Evolutionary conservation across 2,329 filamentous ascomycete species (phyloP), one percentile per base, ranked within the genome.

Genomic region (Curvularia spicifera): DNA sequence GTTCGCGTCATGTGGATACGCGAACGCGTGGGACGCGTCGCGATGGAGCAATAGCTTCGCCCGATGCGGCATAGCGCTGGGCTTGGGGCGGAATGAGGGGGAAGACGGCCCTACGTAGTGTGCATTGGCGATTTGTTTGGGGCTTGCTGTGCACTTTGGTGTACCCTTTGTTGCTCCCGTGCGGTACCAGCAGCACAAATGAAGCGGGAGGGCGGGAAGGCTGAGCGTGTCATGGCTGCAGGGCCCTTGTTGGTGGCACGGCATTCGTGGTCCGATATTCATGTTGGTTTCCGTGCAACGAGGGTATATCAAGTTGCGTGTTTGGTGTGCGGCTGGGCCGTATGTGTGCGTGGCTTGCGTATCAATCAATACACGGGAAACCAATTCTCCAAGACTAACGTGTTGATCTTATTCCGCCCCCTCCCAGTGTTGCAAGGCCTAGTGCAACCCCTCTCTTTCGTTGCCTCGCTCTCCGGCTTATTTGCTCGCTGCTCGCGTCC

Each of bases 11-110:
- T 57, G 55, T 67, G 66, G 24, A 37, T 46, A 47, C 64, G 66
- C 61, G 66, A 49, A 62, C 66, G 66, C 66, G 66, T 65, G 63
- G 59, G 60, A 66, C 63, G 66, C 58, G 65, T 64, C 50, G 24
- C 37, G 49, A 42, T 55, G 42, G 42, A 26, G 55, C 56, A 53
- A 64, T 64, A 40, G 15, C 29, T 15, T 12, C 3, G 20, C 49
- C 45, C 15, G 24, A 56, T 57, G n/a, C 26, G 56, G 59, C 28
- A 44, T 45, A 47, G 48, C 40, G 29, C 6, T 12, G 56, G 50
- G 40, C 37, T 46, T 15, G 40, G 29, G 44, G 44, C 15, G 33
- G n/a, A 13, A 8, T 29, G 48, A 52, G 40, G 53, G 53, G 40
- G 28, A 31, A 43, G 29, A 26, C 37, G 49, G 28, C 7, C 28